A percentile compares a stretch with the other conserved stretches of the same genome.
Evolutionary conservation across 345 rosid genomes (phyloP).

Genomic region (Acer campestre): DNA sequence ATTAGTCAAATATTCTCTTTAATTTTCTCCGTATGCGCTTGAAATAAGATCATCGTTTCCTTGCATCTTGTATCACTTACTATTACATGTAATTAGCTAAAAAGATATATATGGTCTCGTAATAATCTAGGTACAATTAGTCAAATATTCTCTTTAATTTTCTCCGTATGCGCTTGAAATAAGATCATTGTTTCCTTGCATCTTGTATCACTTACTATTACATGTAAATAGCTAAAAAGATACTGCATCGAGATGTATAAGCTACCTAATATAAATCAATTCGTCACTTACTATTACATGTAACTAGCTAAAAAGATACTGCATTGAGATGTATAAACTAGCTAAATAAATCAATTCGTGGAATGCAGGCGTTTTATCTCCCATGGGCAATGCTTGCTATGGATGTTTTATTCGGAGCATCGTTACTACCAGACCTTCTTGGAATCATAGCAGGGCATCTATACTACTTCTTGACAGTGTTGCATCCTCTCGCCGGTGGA

Average conservation of each 20-base stretch:
- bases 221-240: no score
- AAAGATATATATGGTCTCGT: conserved; percentile 65
- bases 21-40: background rate
- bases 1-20: background rate
- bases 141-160: background rate
- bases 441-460: conserved; percentile 93
- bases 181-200: background rate
- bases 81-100: background rate
- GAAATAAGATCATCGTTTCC: background rate
- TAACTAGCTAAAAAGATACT: no score
- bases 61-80: background rate
- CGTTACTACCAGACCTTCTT: conserved; percentile 55
- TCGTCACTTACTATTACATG: background rate
- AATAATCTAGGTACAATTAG: conserved; percentile 56
- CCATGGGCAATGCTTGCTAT: conserved; percentile 97
- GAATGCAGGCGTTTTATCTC: conserved; percentile 79
- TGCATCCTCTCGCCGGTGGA: conserved; percentile 93
- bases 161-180: background rate
- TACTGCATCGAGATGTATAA: background rate
- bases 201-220: background rate
- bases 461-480: conserved; percentile 84
- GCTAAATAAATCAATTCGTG: background rate
- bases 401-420: conserved; percentile 81
- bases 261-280: background rate
- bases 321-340: background rate